phyloP scores from a whole-genome alignment of 1,284 basidiomycete species.

The Tetrapyrgos nigripes region DNA sequence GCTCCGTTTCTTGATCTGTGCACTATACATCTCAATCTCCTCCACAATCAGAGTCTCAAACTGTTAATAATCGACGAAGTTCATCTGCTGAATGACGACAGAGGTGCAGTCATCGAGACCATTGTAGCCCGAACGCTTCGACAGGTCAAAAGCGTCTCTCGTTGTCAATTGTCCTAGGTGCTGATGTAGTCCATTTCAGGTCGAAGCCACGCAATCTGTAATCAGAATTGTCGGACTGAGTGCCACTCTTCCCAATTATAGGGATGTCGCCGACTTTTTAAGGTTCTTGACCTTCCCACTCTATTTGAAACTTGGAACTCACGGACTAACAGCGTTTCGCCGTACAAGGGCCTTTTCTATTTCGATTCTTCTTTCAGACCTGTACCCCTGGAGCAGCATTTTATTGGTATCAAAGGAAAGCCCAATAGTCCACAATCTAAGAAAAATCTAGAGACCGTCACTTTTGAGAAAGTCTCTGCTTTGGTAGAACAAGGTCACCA shows the following conservation, averaged over 20 bases:
- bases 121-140: conserved; percentile 96
- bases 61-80: conserved; percentile 99
- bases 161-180: background rate
- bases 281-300: conserved; percentile 51
- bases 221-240: conserved; percentile 99
- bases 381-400: conserved; percentile 97
- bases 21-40: conserved; percentile 13
- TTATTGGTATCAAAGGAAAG: conserved; percentile 96
- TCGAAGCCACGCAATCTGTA: conserved; percentile 95
- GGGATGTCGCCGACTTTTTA: conserved; percentile 96
- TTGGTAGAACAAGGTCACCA: conserved; percentile 91
- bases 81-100: conserved; percentile 96
- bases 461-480: conserved; percentile 90
- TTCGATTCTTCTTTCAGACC: conserved; percentile 99
- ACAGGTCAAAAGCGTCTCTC: conserved; percentile 57
- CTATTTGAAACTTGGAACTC: conserved; percentile 11
- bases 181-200: conserved; percentile 51
- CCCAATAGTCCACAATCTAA: conserved; percentile 76
- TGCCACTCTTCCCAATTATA: conserved; percentile 97
- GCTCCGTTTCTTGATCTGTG: conserved; percentile 28
- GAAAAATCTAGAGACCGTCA: conserved; percentile 89
- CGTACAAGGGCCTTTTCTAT: conserved; percentile 93
- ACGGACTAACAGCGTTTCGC: conserved; percentile 72
- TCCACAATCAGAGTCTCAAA: conserved; percentile 76
- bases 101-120: conserved; percentile 98